Evolutionary conservation across 2,329 filamentous ascomycete genomes (phyloP).

Genomic region (Dendrostoma leiphaemia): DNA sequence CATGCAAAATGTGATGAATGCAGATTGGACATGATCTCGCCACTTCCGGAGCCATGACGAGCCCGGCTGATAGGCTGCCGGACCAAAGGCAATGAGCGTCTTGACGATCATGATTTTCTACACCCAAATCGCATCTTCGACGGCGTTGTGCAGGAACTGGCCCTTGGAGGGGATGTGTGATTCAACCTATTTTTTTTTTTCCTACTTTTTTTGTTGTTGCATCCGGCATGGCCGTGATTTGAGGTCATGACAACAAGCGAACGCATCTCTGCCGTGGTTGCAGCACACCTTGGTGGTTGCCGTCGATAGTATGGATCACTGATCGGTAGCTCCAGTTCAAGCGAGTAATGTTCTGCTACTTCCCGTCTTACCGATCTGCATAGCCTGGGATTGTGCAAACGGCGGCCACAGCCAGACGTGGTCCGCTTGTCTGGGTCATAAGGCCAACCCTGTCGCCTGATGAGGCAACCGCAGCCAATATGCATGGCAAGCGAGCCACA

Average conservation of each 20-base stretch:
- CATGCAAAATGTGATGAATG: conserved; percentile 12
- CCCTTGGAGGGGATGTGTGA: background rate
- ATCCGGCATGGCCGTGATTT: background rate
- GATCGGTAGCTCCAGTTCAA: background rate
- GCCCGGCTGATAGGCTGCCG: background rate
- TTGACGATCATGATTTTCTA: background rate
- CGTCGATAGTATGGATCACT: background rate
- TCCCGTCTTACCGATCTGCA: background rate
- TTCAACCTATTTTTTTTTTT: no score
- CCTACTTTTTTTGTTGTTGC: background rate
- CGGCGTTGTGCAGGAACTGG: background rate
- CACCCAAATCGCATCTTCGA: background rate
- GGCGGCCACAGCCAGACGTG: background rate
- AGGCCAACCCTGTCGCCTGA: conserved; percentile 7
- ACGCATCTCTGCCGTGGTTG: background rate
- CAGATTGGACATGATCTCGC: background rate
- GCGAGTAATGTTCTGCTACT: no score
- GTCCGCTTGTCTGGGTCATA: conserved; percentile 5
- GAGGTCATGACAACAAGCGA: background rate
- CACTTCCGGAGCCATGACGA: background rate
- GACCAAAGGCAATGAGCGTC: background rate
- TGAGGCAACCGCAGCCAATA: conserved; percentile 5
- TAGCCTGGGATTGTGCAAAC: background rate
- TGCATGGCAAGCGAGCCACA: conserved; percentile 7
- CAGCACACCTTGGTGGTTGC: background rate